These are phyloP conservation scores for Scheffersomyces stambukii DNA, from an alignment of 1,139 yeast genomes.

Conservation along the genomic window DNA sequence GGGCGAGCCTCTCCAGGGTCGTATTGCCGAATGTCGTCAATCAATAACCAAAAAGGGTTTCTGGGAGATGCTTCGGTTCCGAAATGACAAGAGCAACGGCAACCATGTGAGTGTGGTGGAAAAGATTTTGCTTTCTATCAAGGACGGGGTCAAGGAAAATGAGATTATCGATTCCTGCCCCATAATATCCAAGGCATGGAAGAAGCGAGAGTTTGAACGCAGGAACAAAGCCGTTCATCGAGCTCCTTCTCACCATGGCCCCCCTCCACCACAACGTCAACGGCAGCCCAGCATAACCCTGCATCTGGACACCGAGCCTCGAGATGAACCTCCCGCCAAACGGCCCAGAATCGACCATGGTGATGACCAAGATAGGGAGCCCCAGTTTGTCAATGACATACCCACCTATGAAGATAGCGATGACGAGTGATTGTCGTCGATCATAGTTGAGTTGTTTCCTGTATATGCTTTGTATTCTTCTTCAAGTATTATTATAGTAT, in stretches of 20 bases:
- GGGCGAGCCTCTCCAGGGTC: conserved; percentile 82
- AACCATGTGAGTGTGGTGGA: conserved; percentile 79
- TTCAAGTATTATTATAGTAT: too few relatives aligned
- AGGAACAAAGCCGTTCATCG: too few relatives aligned
- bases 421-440: conserved; percentile 22
- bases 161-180: conserved; percentile 55
- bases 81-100: conserved; percentile 90
- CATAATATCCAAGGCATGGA: conserved; percentile 31
- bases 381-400: conserved; percentile 21
- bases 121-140: conserved; percentile 77
- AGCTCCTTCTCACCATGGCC: too few relatives aligned
- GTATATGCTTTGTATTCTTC: too few relatives aligned
- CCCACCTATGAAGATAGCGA: conserved; percentile 45
- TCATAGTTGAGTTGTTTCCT: too few relatives aligned
- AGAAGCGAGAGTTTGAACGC: conserved; percentile 29
- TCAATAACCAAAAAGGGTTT: conserved; percentile 48
- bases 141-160: conserved; percentile 79
- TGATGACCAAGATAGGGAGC: conserved; percentile 11
- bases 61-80: conserved; percentile 84
- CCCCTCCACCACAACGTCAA: conserved; percentile 5
- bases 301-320: conserved; percentile 4
- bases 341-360: conserved; percentile 3
- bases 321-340: conserved; percentile 9
- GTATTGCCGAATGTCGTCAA: conserved; percentile 79
- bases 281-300: conserved; percentile 3